Evolutionary conservation across 2,329 filamentous ascomycete genomes (phyloP).

Genomic region (Phaeosphaeria sp.): DNA sequence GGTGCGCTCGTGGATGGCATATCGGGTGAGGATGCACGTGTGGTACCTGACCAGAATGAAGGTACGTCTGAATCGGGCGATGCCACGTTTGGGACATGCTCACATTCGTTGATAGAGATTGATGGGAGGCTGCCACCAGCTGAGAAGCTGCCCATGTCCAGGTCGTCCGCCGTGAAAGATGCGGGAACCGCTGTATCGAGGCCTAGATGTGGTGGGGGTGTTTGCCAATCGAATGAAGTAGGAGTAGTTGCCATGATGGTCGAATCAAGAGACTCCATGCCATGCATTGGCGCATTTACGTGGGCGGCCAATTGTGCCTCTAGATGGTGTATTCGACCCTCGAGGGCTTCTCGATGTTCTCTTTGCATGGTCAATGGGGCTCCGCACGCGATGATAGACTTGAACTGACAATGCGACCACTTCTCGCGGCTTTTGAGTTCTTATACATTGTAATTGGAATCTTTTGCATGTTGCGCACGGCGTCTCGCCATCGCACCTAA

Average conservation of each 20-base stretch:
- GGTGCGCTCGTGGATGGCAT: conserved; percentile 38
- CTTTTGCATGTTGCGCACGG: conserved; percentile 47
- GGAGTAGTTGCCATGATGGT: conserved; percentile 34
- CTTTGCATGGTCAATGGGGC: conserved; percentile 26
- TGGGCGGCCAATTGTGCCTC: conserved; percentile 46
- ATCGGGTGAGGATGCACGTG: conserved; percentile 45
- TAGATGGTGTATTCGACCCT: conserved; percentile 47
- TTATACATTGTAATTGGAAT: conserved; percentile 46
- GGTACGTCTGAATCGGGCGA: conserved; percentile 45
- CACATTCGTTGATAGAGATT: conserved; percentile 47
- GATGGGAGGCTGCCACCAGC: conserved; percentile 38
- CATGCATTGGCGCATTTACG: conserved; percentile 45
- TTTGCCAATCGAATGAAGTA: conserved; percentile 41
- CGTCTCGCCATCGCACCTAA: conserved; percentile 46
- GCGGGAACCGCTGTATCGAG: conserved; percentile 37
- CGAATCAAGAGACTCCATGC: conserved; percentile 43
- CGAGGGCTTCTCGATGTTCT: conserved; percentile 45
- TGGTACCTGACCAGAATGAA: conserved; percentile 48
- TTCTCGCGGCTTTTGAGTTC: conserved; percentile 46
- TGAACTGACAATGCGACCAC: conserved; percentile 44
- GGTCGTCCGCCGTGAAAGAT: conserved; percentile 30
- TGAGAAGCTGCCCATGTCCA: conserved; percentile 34
- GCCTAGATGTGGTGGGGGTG: conserved; percentile 30
- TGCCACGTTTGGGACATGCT: conserved; percentile 37
- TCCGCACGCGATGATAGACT: not conserved